Base-by-base conservation (phyloP, 176 grass and related monocot genomes). In the Aegilops tauschii region DNA sequence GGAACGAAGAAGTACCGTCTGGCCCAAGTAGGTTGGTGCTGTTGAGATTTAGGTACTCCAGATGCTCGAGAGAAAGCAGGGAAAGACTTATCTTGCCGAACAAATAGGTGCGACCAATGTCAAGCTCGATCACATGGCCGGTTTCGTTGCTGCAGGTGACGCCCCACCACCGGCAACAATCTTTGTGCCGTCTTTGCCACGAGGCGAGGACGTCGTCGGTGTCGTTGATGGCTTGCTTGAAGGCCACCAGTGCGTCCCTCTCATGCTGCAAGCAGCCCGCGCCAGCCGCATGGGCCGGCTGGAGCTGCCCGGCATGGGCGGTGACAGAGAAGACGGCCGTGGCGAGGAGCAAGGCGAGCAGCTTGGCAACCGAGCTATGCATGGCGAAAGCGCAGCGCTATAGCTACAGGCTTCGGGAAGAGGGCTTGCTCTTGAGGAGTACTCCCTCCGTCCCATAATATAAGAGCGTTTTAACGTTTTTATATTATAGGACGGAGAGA, bases 91-190 rank as follows among this genome's bases (percentile, higher is more conserved):
- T 88, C 69, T 92, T 21, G 21, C 86, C 90, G 0, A 6, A 20
- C 14, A 92, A 56, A 42, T 0, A 3, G 6, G 3, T 18, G 31
- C 0, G 4, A n/a, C 20, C 25, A 23, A 93, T 12, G 0, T 8
- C 4, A n/a, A 91, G 78, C 40, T 44, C 4, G n/a, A 77, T 0
- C 20, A 91, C 69, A 70, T 74, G 69, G 27, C 74, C 75, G 6
- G 86, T 91, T 6, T 0, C 20, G 65, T 82, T 59, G 37, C 71
- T 54, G 61, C 92, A 94, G 1, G 6, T 2, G 67, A 94, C 80
- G 27, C 92, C 83, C 9, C 8, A 4, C 88, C 92, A 91, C 1
- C 21, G 5, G 82, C 92, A 93, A 82, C 85, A 90, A 20, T 93
- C 23, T 0, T 25, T 1, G 0, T 59, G 20, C 0, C 0, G 30